These are phyloP conservation scores for Cladosporium sp. DNA, from an alignment of 2,329 filamentous ascomycete genomes.

Conservation along the genomic window DNA sequence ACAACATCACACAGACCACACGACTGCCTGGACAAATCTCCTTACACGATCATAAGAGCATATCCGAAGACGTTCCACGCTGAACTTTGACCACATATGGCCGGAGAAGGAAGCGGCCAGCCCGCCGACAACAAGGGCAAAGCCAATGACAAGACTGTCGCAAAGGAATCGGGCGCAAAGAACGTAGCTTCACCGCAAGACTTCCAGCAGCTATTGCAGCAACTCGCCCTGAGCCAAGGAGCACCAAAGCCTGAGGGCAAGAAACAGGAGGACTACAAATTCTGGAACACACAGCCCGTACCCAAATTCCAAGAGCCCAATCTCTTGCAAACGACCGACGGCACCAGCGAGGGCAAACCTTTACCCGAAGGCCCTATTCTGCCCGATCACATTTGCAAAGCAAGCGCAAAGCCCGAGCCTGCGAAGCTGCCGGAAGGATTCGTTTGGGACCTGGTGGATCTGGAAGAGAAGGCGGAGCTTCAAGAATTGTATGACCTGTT, in stretches of 20 bases:
- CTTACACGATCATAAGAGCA: background rate
- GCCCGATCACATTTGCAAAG: constrained; percentile 69
- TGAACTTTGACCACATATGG: no score
- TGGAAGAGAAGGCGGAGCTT: constrained; percentile 70
- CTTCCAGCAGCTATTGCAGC: constrained; percentile 27
- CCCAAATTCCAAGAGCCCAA: constrained; percentile 63
- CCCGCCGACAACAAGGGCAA: constrained; percentile 7
- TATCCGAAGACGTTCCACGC: background rate
- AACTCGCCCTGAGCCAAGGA: constrained; percentile 23
- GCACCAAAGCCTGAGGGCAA: constrained; percentile 29
- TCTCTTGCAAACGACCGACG: constrained; percentile 34
- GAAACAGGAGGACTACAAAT: constrained; percentile 65
- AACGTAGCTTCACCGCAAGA: constrained; percentile 21
- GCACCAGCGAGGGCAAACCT: constrained; percentile 35
- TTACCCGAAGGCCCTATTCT: constrained; percentile 79
- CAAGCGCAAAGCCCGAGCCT: constrained; percentile 50
- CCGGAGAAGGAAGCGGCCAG: constrained; percentile 2
- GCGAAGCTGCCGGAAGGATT: constrained; percentile 74
- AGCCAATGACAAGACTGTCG: background rate
- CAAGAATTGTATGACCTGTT: constrained; percentile 89
- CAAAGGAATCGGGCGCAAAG: constrained; percentile 13
- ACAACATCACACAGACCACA: background rate
- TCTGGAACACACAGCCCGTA: constrained; percentile 97
- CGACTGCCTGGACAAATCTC: no score
- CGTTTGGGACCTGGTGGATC: constrained; percentile 89